Base-by-base conservation (phyloP, 1,284 basidiomycete species). In the Boletellus deceptivus region DNA sequence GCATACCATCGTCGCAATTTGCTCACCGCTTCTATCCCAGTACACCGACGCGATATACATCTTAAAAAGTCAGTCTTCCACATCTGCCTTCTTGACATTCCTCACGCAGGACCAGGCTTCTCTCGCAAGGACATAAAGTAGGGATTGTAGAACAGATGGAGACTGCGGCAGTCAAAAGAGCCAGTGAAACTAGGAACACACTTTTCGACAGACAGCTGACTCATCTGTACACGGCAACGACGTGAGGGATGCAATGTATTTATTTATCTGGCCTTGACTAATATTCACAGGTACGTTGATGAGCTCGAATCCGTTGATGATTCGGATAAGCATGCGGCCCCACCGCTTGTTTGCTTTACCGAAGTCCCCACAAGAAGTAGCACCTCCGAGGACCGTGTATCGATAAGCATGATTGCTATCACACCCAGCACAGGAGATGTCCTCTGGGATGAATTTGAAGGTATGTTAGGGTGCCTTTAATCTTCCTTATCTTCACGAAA, bases 131-230 rank as follows among this genome's bases (percentile, higher is more conserved):
- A 0, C 79, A 93, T 67, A 91, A 93, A 70, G 83, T 99, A 44
- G 96, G 96, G 10, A 84, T 99, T 11, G 86, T 97, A 1, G 80
- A 86, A n/a, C 96, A 98, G 68, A 83, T 79, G 3, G 96, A 99
- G 71, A 98, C 96, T 0, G 92, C 96, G 0, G 96, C 96, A 0
- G 76, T 99, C 48, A 98, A 99, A 73, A 97, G 95, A 67, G 84
- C 79, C 3, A 80, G 93, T 50, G 90, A 93, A 50, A 95, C 87
- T 56, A 79, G 85, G 43, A 91, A 88, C 62, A 78, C 82, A 0
- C 85, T 91, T 0, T 99, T 99, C 62, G 83, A 84, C 14, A 81
- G 96, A 39, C 79, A 86, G 60, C 67, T 98, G 3, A 89, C 88
- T 0, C 80, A 88, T 55, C 70, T 97, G 40, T 97, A 93, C 60